These are phyloP conservation scores for Rubia tinctorum DNA, from an alignment of 305 asterid species.

Conservation along the genomic window DNA sequence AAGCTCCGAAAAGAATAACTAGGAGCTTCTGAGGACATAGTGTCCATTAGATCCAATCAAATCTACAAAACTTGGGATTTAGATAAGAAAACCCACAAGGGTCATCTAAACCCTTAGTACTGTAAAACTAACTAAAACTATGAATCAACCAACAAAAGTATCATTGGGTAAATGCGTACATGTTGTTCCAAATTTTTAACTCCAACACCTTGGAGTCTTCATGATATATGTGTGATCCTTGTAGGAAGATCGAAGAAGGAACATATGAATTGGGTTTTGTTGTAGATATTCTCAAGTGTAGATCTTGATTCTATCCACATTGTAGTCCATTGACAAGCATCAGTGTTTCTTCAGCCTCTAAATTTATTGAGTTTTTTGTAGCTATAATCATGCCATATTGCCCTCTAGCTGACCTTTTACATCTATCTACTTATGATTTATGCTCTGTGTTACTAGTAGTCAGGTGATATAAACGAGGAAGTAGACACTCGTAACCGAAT, in stretches of 20 bases:
- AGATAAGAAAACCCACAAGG: too few species aligned
- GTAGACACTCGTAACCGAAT: slow-evolving; percentile 76
- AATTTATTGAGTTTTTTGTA: neutral
- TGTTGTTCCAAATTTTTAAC: neutral
- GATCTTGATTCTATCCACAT: neutral
- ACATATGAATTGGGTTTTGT: neutral
- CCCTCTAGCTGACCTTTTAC: neutral
- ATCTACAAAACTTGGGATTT: too few species aligned
- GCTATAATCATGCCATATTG: neutral
- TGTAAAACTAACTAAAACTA: too few species aligned
- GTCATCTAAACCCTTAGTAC: too few species aligned
- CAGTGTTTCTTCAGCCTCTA: neutral
- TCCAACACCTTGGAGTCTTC: neutral
- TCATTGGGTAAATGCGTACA: neutral
- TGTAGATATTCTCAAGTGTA: neutral
- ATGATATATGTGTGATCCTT: slow-evolving; percentile 1
- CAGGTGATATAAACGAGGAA: slow-evolving; percentile 92
- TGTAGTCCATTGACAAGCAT: neutral
- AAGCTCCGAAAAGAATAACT: too few species aligned
- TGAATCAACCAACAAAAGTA: too few species aligned
- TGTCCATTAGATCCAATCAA: too few species aligned
- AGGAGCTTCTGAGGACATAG: too few species aligned
- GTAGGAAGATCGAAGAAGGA: neutral
- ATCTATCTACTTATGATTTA: slow-evolving; percentile 5
- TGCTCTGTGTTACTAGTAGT: slow-evolving; percentile 46